Evolutionary conservation across 78 protist species (phyloP).

Genomic region (slime mould (Dictyostelium discoideum)): DNA sequence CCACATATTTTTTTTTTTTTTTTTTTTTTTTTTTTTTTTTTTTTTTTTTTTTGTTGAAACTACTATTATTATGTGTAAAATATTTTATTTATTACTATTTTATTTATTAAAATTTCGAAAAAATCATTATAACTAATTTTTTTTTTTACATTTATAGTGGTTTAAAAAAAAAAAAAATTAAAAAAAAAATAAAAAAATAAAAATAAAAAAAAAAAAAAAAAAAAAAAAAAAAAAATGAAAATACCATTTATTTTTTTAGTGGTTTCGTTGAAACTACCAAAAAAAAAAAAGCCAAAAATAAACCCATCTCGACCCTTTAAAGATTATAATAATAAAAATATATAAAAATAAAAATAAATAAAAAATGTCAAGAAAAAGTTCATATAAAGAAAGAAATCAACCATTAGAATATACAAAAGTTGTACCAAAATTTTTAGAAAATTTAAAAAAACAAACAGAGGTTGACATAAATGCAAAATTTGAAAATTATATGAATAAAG

Average conservation of each 20-base stretch:
- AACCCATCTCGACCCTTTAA: background rate
- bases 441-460: slow-evolving; percentile 15
- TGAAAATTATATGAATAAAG: slow-evolving; percentile 42
- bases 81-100: background rate
- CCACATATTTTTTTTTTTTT: slow-evolving; percentile 30
- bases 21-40: background rate
- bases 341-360: background rate
- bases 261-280: background rate
- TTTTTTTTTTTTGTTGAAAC: background rate
- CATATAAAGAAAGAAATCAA: background rate
- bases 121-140: background rate
- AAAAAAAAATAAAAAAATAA: background rate
- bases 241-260: background rate
- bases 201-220: background rate
- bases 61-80: background rate
- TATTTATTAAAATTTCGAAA: background rate
- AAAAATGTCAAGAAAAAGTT: slow-evolving; percentile 9
- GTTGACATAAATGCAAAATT: slow-evolving; percentile 49
- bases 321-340: background rate
- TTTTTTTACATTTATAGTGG: background rate
- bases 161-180: background rate
- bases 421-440: slow-evolving; percentile 45
- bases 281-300: background rate
- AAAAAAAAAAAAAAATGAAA: background rate
- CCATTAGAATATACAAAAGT: slow-evolving; percentile 33